Evolutionary conservation across 352 stramenopile species (phyloP).

Genomic region (Globisporangium echinulatum): DNA sequence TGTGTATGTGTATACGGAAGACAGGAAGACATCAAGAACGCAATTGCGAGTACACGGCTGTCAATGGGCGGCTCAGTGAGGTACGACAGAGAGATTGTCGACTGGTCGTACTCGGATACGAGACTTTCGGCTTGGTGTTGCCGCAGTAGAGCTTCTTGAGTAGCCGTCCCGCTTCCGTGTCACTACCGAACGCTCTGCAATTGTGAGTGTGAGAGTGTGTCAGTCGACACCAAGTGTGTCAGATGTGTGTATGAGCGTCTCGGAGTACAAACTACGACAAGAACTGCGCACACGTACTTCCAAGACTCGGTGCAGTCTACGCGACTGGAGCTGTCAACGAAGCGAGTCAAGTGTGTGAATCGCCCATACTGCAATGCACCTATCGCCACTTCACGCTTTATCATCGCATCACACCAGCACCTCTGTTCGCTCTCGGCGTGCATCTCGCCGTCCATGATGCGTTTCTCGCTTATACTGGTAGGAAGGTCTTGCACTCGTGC

Average conservation of each 20-base stretch:
- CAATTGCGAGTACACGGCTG: neutral
- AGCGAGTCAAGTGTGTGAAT: no score
- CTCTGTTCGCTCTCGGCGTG: no score
- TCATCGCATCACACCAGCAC: no score
- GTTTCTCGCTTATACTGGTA: no score
- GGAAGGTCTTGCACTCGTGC: no score
- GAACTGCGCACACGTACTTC: constrained; percentile 3
- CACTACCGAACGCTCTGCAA: constrained; percentile 56
- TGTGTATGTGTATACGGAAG: no score
- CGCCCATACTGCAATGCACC: no score
- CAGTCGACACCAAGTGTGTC: neutral
- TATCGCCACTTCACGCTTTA: no score
- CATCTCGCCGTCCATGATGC: no score
- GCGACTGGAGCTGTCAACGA: neutral
- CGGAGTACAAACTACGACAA: neutral
- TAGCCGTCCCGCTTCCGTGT: constrained; percentile 65
- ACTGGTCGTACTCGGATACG: constrained; percentile 52
- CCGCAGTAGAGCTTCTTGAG: constrained; percentile 74
- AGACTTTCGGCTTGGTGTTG: constrained; percentile 54
- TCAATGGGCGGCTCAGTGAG: no score
- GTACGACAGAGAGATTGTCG: neutral
- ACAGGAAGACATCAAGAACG: neutral
- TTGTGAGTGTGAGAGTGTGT: no score
- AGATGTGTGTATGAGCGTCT: neutral
- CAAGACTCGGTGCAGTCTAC: constrained; percentile 11